Conservation (phyloP, 2,329 filamentous ascomycete species). For the Zymoseptoria brevis region DNA sequence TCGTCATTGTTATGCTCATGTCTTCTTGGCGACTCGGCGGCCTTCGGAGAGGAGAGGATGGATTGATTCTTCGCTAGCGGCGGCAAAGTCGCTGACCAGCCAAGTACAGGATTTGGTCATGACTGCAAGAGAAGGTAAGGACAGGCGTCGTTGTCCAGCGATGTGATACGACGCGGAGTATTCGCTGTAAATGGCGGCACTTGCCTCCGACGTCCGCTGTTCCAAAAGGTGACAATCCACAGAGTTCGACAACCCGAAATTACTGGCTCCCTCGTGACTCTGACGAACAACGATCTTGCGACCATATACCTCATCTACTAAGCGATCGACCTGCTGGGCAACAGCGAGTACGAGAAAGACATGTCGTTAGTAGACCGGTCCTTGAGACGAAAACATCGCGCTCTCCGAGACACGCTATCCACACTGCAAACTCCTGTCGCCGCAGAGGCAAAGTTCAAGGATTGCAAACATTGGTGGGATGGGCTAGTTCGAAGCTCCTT, state of each 20-base stretch:
- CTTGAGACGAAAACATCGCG: conserved; percentile 35
- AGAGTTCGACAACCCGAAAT: too few species aligned
- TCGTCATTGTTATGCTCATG: not conserved
- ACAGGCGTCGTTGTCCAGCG: not conserved
- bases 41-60: not conserved
- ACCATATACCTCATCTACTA: conserved; percentile 43
- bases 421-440: conserved; percentile 25
- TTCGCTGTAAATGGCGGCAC: too few species aligned
- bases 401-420: conserved; percentile 37
- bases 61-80: too few species aligned
- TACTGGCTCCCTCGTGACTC: conserved; percentile 4
- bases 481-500: too few species aligned
- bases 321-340: conserved; percentile 38
- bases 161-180: not conserved
- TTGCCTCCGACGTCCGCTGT: too few species aligned
- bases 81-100: too few species aligned
- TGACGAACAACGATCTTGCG: conserved; percentile 24
- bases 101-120: too few species aligned
- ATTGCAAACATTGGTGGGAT: not conserved
- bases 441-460: conserved; percentile 35
- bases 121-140: too few species aligned
- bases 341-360: not conserved
- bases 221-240: too few species aligned
- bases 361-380: conserved; percentile 6
- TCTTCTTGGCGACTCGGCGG: not conserved